These are phyloP conservation scores for Eucalyptus marginata DNA, from an alignment of 345 rosid genomes.

Conservation along the genomic window DNA sequence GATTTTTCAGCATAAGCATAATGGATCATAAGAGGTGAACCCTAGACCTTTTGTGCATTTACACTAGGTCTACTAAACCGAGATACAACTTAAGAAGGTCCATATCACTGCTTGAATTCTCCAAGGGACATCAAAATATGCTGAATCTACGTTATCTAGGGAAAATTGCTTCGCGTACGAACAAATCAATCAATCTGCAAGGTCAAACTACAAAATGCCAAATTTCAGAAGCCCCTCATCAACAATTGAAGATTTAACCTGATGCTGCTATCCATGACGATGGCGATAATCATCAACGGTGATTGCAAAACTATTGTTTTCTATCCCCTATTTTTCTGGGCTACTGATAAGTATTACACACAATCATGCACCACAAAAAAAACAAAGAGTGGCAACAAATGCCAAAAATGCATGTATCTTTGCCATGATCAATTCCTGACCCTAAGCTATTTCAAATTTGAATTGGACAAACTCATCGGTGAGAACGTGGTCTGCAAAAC, in stretches of 20 bases:
- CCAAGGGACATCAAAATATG: background rate
- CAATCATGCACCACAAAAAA: background rate
- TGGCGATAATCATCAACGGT: background rate
- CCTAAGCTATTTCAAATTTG: background rate
- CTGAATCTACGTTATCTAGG: background rate
- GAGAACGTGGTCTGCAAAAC: background rate
- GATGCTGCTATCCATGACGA: background rate
- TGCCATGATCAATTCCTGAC: background rate
- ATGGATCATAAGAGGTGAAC: background rate
- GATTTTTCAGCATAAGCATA: background rate
- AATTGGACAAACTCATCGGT: background rate
- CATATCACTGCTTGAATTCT: background rate
- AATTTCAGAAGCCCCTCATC: background rate
- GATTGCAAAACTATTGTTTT: background rate
- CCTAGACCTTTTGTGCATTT: background rate
- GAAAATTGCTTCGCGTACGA: background rate
- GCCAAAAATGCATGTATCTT: background rate
- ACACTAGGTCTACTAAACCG: background rate
- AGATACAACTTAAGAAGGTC: background rate
- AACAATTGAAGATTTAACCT: background rate
- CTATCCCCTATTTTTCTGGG: background rate
- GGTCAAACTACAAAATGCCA: background rate
- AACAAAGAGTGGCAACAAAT: background rate
- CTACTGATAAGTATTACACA: background rate
- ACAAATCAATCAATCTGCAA: background rate